Evolutionary conservation across 306 rosid genomes (phyloP), one percentile per base, ranked within the genome.

Genomic region (Acacia confusa): DNA sequence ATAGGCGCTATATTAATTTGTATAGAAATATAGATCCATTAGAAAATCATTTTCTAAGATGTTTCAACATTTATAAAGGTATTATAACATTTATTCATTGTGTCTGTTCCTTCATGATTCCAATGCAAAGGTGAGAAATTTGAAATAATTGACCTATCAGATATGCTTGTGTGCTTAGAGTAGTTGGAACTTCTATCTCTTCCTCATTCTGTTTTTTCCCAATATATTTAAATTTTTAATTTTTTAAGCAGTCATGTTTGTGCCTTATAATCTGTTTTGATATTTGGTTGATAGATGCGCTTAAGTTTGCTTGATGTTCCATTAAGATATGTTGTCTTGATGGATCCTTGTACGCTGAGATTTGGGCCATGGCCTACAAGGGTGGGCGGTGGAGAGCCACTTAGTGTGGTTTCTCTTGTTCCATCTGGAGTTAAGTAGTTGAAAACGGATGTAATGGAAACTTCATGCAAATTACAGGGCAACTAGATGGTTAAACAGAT

Each of bases 221-320:
- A 32, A 34, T 77, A 1, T 12, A 50, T 20, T 61, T 4, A 16
- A n/a, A 40, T 72, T 57, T 3, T 15, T 36, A 17, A 11, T 64
- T 27, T 52, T 28, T 53, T 65, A 70, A 48, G 25, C 47, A 79
- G 55, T 73, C 75, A 50, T 74, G 68, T 60, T n/a, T 72, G 32
- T 63, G 25, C 52, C 57, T 17, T 75, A 14, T 71, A 44, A 73
- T 67, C 27, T 72, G 25, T 82, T 30, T 36, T 44, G 22, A 24
- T 5, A 6, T 50, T 32, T 53, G 32, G 30, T 16, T 15, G 52
- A 50, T 50, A 16, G 13, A 53, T 52, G 44, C 67, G 14, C 67
- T 60, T 25, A 12, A 12, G 25, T 60, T 60, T 60, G 67, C 67
- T 60, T 24, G 14, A 60, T 38, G 40, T 55, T 48, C 67, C 22